Percentiles rank a stretch among this genome's conserved stretches.
phyloP scores from a whole-genome alignment of 1,284 basidiomycete species.

The Ceratobasidium papillatum region DNA sequence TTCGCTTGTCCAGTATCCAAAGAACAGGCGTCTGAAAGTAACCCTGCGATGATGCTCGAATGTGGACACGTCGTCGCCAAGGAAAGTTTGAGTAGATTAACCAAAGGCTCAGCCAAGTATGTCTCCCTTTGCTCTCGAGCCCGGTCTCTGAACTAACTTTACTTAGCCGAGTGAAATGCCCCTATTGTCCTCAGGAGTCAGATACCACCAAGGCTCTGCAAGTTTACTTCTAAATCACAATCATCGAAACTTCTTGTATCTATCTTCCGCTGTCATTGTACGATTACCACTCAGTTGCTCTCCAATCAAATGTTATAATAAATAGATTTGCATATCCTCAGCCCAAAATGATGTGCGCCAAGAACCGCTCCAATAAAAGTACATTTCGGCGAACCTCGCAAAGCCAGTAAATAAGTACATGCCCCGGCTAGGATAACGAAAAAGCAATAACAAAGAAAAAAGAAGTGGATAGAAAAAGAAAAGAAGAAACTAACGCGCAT shows the following conservation, averaged over 20 bases:
- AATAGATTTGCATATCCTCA: conserved; percentile 25
- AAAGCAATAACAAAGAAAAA: conserved; percentile 24
- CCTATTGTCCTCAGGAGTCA: conserved; percentile 87
- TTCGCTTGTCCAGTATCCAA: conserved; percentile 99
- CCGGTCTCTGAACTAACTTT: not conserved
- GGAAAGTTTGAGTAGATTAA: conserved; percentile 85
- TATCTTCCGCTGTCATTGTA: conserved; percentile 20
- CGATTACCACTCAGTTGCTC: not conserved
- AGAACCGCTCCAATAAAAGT: conserved; percentile 19
- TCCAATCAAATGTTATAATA: conserved; percentile 19
- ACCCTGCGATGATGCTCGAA: conserved; percentile 97
- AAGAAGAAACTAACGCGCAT: conserved; percentile 16
- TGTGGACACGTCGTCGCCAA: conserved; percentile 95
- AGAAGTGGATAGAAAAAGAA: conserved; percentile 6
- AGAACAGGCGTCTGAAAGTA: conserved; percentile 91
- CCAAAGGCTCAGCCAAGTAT: conserved; percentile 81
- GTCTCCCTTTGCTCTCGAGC: conserved; percentile 51
- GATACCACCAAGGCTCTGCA: conserved; percentile 65
- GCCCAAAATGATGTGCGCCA: not conserved
- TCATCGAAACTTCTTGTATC: not conserved
- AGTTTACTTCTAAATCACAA: conserved; percentile 69
- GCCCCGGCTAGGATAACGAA: conserved; percentile 14
- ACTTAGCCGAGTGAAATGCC: conserved; percentile 82
- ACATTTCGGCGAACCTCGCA: conserved; percentile 24
- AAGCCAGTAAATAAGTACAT: conserved; percentile 39